Conservation (phyloP, 2,329 filamentous ascomycete species). For the Phyllosticta citriasiana region DNA sequence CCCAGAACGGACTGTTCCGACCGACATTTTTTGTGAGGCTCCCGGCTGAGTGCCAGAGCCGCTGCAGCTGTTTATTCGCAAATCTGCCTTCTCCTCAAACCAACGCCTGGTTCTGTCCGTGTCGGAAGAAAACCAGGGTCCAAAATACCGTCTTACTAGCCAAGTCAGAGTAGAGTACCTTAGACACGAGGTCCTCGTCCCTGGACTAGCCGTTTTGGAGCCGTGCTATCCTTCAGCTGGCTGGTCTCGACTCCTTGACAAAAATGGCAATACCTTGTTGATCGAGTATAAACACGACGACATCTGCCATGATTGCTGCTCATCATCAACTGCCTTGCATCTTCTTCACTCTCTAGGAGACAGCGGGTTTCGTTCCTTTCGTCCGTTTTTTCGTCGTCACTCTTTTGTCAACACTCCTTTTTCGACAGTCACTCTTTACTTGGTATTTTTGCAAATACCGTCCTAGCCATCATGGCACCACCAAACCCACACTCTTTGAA, state of each 20-base stretch:
- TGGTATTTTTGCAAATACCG: neutral
- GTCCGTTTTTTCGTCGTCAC: neutral
- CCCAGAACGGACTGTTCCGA: neutral
- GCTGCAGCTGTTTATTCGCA: neutral
- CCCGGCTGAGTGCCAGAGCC: too few relatives aligned
- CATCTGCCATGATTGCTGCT: neutral
- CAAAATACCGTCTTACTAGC: neutral
- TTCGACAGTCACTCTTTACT: neutral
- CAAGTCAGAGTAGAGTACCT: neutral
- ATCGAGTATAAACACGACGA: neutral
- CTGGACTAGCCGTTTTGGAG: neutral
- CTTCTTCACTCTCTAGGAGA: neutral
- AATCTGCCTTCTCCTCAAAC: neutral
- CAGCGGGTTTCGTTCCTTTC: neutral
- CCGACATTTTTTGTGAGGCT: too few relatives aligned
- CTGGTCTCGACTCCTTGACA: neutral
- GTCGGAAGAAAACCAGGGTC: neutral
- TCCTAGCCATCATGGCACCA: neutral
- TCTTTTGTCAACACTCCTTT: neutral
- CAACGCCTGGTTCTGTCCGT: neutral
- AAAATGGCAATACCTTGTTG: neutral
- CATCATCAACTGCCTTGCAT: neutral
- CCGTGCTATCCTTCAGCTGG: neutral
- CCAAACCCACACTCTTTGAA: neutral
- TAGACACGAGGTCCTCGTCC: neutral